Conservation (phyloP, 2,329 filamentous ascomycete species). For the Fusarium acutatum region DNA sequence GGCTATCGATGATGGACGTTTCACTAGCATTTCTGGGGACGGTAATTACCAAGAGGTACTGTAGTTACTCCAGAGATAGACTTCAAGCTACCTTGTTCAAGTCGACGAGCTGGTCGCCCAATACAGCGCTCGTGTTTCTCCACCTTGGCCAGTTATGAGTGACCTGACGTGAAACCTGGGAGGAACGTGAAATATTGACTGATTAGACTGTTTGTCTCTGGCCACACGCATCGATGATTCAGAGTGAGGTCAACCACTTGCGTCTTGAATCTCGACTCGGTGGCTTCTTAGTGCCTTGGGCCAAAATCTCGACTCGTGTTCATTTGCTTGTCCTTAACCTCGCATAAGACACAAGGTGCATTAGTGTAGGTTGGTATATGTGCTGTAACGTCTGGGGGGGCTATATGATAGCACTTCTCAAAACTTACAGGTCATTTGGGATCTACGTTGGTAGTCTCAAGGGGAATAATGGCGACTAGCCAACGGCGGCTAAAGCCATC, state of each 20-base stretch:
- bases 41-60: not conserved
- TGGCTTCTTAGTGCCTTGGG: not conserved
- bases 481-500: slow-evolving; percentile 12
- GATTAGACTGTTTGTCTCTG: slow-evolving; percentile 19
- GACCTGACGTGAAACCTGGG: slow-evolving; percentile 26
- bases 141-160: slow-evolving; percentile 22
- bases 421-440: slow-evolving; percentile 30
- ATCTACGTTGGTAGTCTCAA: slow-evolving; percentile 30
- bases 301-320: slow-evolving; percentile 6
- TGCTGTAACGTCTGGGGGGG: slow-evolving; percentile 3
- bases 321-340: slow-evolving; percentile 21
- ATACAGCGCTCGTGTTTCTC: slow-evolving; percentile 15
- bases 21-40: slow-evolving; percentile 14
- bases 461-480: slow-evolving; percentile 22
- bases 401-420: slow-evolving; percentile 5
- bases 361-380: slow-evolving; percentile 15
- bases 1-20: slow-evolving; percentile 2
- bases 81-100: not conserved
- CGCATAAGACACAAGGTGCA: slow-evolving; percentile 14
- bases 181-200: slow-evolving; percentile 32
- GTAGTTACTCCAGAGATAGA: slow-evolving; percentile 9
- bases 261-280: slow-evolving; percentile 11
- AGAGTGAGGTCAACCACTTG: slow-evolving; percentile 11
- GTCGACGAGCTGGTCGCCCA: slow-evolving; percentile 5
- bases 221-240: slow-evolving; percentile 9